Evolutionary conservation across 2,329 filamentous ascomycete genomes (phyloP).

Genomic region (Neonectria coccinea): DNA sequence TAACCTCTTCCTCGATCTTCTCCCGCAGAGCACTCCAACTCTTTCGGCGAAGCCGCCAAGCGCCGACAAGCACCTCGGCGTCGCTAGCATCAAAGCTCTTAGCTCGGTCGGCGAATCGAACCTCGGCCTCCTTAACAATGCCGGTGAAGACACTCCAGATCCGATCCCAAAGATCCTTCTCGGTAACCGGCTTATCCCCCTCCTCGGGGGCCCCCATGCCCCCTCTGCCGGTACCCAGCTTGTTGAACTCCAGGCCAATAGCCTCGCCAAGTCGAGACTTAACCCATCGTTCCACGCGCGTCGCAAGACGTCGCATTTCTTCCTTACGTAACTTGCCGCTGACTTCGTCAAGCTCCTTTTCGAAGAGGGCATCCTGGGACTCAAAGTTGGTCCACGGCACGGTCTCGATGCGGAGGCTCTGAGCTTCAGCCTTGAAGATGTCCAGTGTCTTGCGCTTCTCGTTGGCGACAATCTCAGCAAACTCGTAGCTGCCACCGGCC

Average conservation of each 20-base stretch:
- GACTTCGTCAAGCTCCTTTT: constrained; percentile 91
- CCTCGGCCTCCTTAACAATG: constrained; percentile 87
- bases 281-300: constrained; percentile 93
- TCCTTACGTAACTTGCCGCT: constrained; percentile 88
- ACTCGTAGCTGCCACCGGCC: constrained; percentile 90
- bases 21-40: constrained; percentile 91
- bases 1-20: constrained; percentile 96
- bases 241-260: constrained; percentile 94
- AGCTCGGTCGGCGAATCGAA: constrained; percentile 86
- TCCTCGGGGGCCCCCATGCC: constrained; percentile 84
- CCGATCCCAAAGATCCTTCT: constrained; percentile 94
- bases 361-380: constrained; percentile 81
- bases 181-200: constrained; percentile 77
- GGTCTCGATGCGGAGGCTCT: constrained; percentile 80
- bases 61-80: constrained; percentile 90
- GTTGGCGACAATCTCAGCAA: constrained; percentile 88
- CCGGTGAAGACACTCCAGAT: constrained; percentile 89
- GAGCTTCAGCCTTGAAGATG: constrained; percentile 80
- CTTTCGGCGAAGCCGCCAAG: constrained; percentile 93
- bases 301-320: constrained; percentile 93
- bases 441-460: constrained; percentile 83
- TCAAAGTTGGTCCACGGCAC: constrained; percentile 89
- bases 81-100: constrained; percentile 93
- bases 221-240: constrained; percentile 87
- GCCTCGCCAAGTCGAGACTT: constrained; percentile 87